A percentile compares a stretch with the other conserved stretches of the same genome.
Evolutionary conservation across 1,139 yeast genomes (phyloP).

Genomic region (Kodamaea fungicola): DNA sequence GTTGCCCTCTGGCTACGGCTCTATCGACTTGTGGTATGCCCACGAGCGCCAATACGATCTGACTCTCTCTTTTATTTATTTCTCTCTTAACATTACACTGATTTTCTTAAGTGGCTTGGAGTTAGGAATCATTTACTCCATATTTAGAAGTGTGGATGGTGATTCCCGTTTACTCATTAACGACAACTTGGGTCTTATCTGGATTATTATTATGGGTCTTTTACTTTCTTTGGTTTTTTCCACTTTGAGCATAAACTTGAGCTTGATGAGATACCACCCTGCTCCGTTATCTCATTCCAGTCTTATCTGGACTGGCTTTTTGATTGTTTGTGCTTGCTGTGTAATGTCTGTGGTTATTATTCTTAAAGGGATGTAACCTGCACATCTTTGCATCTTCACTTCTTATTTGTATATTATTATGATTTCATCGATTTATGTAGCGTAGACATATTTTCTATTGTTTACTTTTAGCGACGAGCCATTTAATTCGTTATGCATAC

Average conservation of each 20-base stretch:
- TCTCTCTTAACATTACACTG: conserved; percentile 33
- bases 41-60: conserved; percentile 36
- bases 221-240: conserved; percentile 32
- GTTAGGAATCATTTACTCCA: conserved; percentile 40
- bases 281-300: conserved; percentile 27
- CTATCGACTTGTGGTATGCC: conserved; percentile 34
- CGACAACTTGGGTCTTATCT: conserved; percentile 33
- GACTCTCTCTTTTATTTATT: conserved; percentile 35
- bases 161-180: conserved; percentile 21
- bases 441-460: too few relatives aligned
- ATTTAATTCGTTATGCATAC: too few relatives aligned
- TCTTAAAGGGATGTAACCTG: conserved; percentile 5
- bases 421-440: too few relatives aligned
- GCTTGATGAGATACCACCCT: conserved; percentile 24
- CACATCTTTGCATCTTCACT: not conserved
- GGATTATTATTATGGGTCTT: conserved; percentile 33
- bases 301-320: conserved; percentile 29
- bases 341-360: conserved; percentile 18
- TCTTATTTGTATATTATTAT: not conserved
- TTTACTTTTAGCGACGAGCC: too few relatives aligned
- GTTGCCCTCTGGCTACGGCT: conserved; percentile 3
- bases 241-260: conserved; percentile 30
- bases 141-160: conserved; percentile 23
- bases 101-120: conserved; percentile 42
- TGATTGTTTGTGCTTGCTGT: conserved; percentile 25